Conservation (phyloP, 257 asterid species). For the Linaria vulgaris region DNA sequence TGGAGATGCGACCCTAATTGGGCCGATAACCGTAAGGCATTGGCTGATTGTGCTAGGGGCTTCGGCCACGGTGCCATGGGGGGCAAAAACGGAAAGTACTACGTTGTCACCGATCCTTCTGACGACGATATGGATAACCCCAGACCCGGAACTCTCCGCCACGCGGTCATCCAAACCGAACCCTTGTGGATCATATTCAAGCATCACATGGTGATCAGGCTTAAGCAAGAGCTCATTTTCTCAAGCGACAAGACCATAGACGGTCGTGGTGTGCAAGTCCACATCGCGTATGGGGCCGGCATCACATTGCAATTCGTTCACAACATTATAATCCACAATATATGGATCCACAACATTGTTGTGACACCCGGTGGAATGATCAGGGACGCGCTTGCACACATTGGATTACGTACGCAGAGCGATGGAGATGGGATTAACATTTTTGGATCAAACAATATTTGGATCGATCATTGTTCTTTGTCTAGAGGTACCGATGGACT, state of each 20-base stretch:
- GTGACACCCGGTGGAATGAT: slow-evolving; percentile 56
- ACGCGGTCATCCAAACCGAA: slow-evolving; percentile 52
- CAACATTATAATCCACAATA: slow-evolving; percentile 62
- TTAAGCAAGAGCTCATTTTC: slow-evolving; percentile 52
- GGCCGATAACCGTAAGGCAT: slow-evolving; percentile 39
- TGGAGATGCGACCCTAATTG: slow-evolving; percentile 52
- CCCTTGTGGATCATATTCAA: slow-evolving; percentile 60
- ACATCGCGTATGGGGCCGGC: slow-evolving; percentile 73
- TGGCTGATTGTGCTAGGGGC: slow-evolving; percentile 47
- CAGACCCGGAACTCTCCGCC: slow-evolving; percentile 53
- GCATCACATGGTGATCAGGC: slow-evolving; percentile 46
- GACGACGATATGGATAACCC: slow-evolving; percentile 38
- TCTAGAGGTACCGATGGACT: slow-evolving; percentile 64
- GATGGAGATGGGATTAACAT: slow-evolving; percentile 76
- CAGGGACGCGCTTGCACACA: slow-evolving; percentile 51
- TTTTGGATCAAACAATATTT: slow-evolving; percentile 52
- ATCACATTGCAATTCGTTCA: slow-evolving; percentile 64
- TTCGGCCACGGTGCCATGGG: slow-evolving; percentile 47
- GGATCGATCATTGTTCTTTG: slow-evolving; percentile 75
- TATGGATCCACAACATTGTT: slow-evolving; percentile 56
- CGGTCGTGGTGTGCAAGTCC: slow-evolving; percentile 67
- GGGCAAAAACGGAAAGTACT: slow-evolving; percentile 37
- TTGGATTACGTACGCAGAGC: slow-evolving; percentile 61
- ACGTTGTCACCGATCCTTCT: slow-evolving; percentile 46
- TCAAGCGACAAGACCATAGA: slow-evolving; percentile 68